Base-by-base conservation (phyloP, 164 flowering plant species). In the Hamamelis virginiana region DNA sequence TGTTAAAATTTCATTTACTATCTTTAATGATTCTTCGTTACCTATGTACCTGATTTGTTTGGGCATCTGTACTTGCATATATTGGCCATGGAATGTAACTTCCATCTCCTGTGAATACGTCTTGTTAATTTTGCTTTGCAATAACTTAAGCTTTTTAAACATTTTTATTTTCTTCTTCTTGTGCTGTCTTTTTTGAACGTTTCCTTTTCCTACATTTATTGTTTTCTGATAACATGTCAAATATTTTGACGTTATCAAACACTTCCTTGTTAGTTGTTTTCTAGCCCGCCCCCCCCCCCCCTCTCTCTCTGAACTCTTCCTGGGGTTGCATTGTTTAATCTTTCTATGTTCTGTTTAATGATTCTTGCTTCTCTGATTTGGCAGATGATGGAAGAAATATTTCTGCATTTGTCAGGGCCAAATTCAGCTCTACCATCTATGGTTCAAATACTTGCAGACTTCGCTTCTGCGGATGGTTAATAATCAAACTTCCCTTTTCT, bases 381-480 rank as follows among this genome's bases (percentile, higher is more conserved):
- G 70, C 78, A 96, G 99, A 89, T 91, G 98, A 87, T 96, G 94
- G 98, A 93, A 70, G 99, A 96, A 80, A 78, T 90, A 69, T 90
- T 85, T 84, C 84, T 85, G 65, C 91, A 93, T 82, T 77, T 96
- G 33, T 80, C 91, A 1, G 97, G 94, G 61, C 76, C 92, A 50
- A 86, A 79, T 78, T 81, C 90, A 65, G 88, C 90, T 64, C 70
- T 87, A 63, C 95, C 92, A 25, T 90, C 95, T 22, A 93, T 93
- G 98, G 92, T 96, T 83, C 98, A 91, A 81, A 84, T 89, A 62
- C 95, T 96, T 70, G 96, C 99, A 51, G 95, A 96, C 64, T 96
- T 93, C 76, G 93, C 99, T 73, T 81, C 91, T 60, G 84, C 88
- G 68, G 91, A 93, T 84, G 95, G 99, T 92, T 75, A 65, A 75